Evolutionary conservation across 192 early-diverging fungal species (phyloP), one percentile per base, ranked within the genome.

Genomic region (Entomortierella beljakovae): DNA sequence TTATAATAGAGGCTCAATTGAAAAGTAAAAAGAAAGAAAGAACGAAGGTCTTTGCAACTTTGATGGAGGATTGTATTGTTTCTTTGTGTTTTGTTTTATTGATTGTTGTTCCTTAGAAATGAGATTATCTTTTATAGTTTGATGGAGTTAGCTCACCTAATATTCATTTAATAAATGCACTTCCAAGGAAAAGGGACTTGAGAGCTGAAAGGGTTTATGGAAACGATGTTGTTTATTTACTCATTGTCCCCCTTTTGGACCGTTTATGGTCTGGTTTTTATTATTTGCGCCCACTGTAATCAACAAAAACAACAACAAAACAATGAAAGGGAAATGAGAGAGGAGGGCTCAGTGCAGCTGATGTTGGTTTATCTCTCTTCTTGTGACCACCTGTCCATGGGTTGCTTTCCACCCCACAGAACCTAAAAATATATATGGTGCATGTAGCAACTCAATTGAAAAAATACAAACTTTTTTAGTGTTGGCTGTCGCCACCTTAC

Each of bases 401-500:
- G 43, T 67, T 67, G 64, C 53, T 67, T 67, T 57, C 64, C 64
- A 43, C 64, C 64, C 64, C 64, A 67, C 64, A 67, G 57, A 66
- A 67, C 64, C 43, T 57, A n/a, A n/a, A n/a, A n/a, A n/a, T n/a
- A n/a, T n/a, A n/a, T n/a, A n/a, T n/a, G n/a, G n/a, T n/a, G n/a
- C n/a, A n/a, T n/a, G n/a, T 67, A 67, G 57, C 64, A 43, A 55
- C 23, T 37, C 60, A 10, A 46, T 11, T 20, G 15, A 15, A 40
- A 40, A 40, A 40, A 40, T 9, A 40, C 6, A 6, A 40, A 6
- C 13, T 40, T 13, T 40, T 6, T 40, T 46, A 20, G 3, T 10
- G 11, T 46, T 46, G 11, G 43, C 20, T 3, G 6, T 46, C 5
- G 43, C 15, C 6, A 46, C 13, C 37, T 38, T 38, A 38, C 37